Conservation (phyloP, 2,329 filamentous ascomycete genomes). For the Ophiostoma pallidulum region DNA sequence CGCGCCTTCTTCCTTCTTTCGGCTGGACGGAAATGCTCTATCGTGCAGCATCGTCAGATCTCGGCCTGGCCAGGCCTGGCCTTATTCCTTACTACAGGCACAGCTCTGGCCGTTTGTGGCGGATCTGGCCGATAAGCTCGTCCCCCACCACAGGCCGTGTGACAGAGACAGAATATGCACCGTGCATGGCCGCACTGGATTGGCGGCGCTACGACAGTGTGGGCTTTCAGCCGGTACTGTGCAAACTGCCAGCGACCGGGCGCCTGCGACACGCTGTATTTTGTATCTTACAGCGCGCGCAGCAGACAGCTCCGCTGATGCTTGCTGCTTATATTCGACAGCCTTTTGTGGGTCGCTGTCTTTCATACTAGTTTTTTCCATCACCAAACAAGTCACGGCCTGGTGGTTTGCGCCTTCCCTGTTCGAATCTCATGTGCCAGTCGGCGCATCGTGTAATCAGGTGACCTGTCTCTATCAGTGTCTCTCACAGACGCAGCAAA, state of each 20-base stretch:
- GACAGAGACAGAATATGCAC: not conserved
- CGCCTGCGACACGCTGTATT: not conserved
- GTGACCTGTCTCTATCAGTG: not conserved
- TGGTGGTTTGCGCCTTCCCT: not conserved
- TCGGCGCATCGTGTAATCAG: too few species aligned
- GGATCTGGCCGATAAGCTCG: constrained; percentile 6
- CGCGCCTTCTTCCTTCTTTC: not conserved
- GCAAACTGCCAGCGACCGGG: not conserved
- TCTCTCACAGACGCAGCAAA: not conserved
- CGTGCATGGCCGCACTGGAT: not conserved
- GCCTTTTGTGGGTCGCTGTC: constrained; percentile 1
- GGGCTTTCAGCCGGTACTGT: not conserved
- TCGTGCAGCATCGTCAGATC: too few species aligned
- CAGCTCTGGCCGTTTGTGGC: not conserved
- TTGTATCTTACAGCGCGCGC: not conserved
- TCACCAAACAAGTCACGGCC: not conserved
- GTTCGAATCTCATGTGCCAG: not conserved
- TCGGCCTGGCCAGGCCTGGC: too few species aligned
- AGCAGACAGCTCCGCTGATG: not conserved
- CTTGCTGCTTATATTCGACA: too few species aligned
- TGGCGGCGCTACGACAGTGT: not conserved
- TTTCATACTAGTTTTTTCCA: constrained; percentile 7
- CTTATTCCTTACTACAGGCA: too few species aligned
- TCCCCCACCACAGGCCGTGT: constrained; percentile 4
- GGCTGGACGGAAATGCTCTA: too few species aligned